Evolutionary conservation across 225 moss, liverwort and hornwort genomes (phyloP), one percentile per base, ranked within the genome.

Genomic region (Sphagnum contortum): DNA sequence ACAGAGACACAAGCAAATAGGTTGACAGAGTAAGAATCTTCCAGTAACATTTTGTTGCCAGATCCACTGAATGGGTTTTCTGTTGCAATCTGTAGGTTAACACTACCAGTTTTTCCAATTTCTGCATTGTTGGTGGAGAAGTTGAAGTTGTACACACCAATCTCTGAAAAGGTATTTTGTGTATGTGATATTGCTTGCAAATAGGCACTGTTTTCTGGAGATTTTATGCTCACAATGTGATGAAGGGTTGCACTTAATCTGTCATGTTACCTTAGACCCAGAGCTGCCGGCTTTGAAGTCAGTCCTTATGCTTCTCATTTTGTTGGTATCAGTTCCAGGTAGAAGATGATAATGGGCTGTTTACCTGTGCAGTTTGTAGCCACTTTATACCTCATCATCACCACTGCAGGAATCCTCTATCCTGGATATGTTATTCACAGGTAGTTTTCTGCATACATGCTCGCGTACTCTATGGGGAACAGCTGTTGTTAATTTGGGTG

Each of bases 381-480:
- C 59, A 70, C 85, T 9, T 64, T 83, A 61, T 89, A 95, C 67
- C 71, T 77, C 62, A 74, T 85, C 59, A 92, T 95, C 61, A 77
- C 77, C 66, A 84, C 79, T 12, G 64, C 72, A 51, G 80, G 84
- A 59, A 77, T 95, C 64, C 60, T 95, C 12, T 95, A 95, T 67
- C 95, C 95, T 55, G 88, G 86, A 73, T 95, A 88, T 64, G 72
- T 85, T 63, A 95, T 95, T 70, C 81, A 92, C 76, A 91, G 91
- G 94, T 91, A 64, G 12, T 60, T 69, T 52, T 60, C 8, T 13
- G 45, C 14, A 6, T 60, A 5, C 6, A 13, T n/a, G 8, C 47
- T 9, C 47, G 50, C 48, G 61, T 50, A 2, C 6, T 47, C 8
- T 54, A 12, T 10, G 9, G 64, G 49, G 11, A 52, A 51, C 5